Percentiles rank a stretch among this genome's conserved stretches.
These are phyloP conservation scores for Pyricularia pennisetigena DNA, from an alignment of 2,329 filamentous ascomycete genomes.

Conservation along the genomic window DNA sequence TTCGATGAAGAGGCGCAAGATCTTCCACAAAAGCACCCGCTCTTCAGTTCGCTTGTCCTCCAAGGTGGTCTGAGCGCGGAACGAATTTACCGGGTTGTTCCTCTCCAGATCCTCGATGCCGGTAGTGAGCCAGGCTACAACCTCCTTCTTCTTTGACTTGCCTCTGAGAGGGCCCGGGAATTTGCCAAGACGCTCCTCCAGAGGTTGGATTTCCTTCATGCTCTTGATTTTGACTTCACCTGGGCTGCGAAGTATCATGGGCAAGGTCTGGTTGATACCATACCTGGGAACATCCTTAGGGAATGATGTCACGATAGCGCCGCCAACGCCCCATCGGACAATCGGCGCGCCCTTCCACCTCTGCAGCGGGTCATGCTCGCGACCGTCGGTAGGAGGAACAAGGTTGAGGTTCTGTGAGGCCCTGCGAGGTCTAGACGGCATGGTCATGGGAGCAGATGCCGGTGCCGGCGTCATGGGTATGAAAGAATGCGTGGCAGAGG, in stretches of 20 bases:
- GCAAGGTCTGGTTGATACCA: conserved; percentile 58
- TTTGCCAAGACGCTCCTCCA: conserved; percentile 62
- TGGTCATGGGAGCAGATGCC: conserved; percentile 1
- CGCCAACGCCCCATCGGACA: conserved; percentile 81
- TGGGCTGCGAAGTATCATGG: conserved; percentile 71
- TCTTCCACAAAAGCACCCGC: conserved; percentile 77
- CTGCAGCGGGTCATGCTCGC: conserved; percentile 66
- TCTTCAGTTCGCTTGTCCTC: conserved; percentile 68
- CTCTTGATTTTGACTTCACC: conserved; percentile 74
- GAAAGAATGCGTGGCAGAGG: conserved; percentile 7
- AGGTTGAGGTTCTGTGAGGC: conserved; percentile 47
- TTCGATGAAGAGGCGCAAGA: conserved; percentile 73
- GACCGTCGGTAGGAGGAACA: conserved; percentile 53
- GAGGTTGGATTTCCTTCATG: conserved; percentile 62
- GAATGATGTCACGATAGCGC: conserved; percentile 72
- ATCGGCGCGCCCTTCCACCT: conserved; percentile 87
- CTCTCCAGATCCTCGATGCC: conserved; percentile 69
- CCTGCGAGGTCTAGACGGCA: conserved; percentile 32
- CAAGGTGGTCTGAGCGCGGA: conserved; percentile 40
- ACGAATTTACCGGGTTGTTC: conserved; percentile 36
- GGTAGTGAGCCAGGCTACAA: conserved; percentile 65
- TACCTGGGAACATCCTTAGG: conserved; percentile 85
- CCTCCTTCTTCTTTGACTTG: conserved; percentile 94
- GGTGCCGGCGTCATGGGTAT: not conserved
- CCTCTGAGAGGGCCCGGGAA: conserved; percentile 86